Base-by-base conservation (phyloP, 108 stramenopile genomes). In the Parietichytrium sp. region DNA sequence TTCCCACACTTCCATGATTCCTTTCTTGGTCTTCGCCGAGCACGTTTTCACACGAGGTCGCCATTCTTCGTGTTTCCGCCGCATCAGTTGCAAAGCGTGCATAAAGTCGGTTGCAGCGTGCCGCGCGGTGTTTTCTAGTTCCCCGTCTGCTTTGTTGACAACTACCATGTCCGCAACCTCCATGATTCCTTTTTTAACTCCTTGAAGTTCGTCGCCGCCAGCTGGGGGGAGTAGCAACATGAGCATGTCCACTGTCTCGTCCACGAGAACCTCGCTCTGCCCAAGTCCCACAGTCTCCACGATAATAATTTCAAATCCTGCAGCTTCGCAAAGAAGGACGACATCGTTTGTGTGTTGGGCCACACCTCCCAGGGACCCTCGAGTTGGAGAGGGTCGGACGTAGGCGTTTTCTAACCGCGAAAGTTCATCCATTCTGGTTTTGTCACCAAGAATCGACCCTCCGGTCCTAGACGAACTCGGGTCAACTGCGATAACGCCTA, bases 241-340 rank as follows among this genome's bases (percentile, higher is more conserved):
- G n/a, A 95, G 78, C 84, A 95, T 86, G 85, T 99, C 98, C 82
- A 94, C 93, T 27, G 89, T 89, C 80, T 93, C 82, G 55, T 92
- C 90, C 48, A 96, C 87, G 51, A 94, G 93, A 4, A 97, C 91
- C 87, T 98, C 98, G 13, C 90, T 92, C 83, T 98, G 96, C 26
- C 98, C 98, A 18, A 98, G 85, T 4, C 98, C 98, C 15, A 99
- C 98, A 15, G 95, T 96, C 85, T 99, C 98, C 10, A 99, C 91
- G 30, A 99, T 82, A n/a, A 96, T 89, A 10, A 94, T 78, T 45
- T 96, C 89, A 84, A 94, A 96, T 3, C 91, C 92, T 2, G 96
- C 96, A 15, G 90, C 87, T 51, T 94, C 89, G 82, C 95, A 95
- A 0, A 98, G 92, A 38, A 91, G 88, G 20, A 96, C 94, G 47